Conservation (phyloP, 306 rosid species). For the Castanopsis chinensis region DNA sequence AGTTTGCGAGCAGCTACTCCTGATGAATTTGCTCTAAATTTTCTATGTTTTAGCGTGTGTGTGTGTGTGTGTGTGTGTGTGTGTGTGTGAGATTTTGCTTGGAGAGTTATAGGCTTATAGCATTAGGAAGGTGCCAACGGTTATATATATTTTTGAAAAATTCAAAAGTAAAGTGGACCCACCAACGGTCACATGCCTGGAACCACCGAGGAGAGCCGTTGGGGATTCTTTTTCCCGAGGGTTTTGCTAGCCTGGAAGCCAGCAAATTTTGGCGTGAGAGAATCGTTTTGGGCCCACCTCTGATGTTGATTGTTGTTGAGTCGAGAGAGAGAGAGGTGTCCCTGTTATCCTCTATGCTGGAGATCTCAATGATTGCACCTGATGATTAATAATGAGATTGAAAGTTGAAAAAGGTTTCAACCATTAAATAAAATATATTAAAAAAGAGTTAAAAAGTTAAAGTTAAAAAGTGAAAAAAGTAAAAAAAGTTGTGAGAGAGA, state of each 20-base stretch:
- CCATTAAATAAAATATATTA: too few species aligned
- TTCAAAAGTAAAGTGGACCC: conserved; percentile 1
- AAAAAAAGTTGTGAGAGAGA: too few species aligned
- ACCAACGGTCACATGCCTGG: conserved; percentile 45
- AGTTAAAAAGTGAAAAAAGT: too few species aligned
- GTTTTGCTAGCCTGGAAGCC: conserved; percentile 38
- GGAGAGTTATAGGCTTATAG: too few species aligned
- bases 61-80: not conserved
- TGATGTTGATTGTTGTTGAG: too few species aligned
- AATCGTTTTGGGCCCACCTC: conserved; percentile 25
- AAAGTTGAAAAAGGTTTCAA: too few species aligned
- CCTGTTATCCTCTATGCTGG: too few species aligned
- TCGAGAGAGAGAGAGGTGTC: too few species aligned
- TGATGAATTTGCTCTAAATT: not conserved
- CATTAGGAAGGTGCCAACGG: not conserved
- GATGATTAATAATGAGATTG: too few species aligned
- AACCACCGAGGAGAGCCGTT: conserved; percentile 51
- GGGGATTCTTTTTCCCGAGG: conserved; percentile 19
- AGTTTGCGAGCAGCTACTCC: not conserved
- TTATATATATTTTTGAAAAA: conserved; percentile 25
- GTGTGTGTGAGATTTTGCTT: not conserved
- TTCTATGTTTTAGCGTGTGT: not conserved
- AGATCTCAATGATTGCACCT: too few species aligned
- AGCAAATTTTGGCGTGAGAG: conserved; percentile 22
- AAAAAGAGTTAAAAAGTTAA: too few species aligned